Base-by-base conservation (phyloP, 768 basidiomycete genomes). In the Tylopilus intermedius region DNA sequence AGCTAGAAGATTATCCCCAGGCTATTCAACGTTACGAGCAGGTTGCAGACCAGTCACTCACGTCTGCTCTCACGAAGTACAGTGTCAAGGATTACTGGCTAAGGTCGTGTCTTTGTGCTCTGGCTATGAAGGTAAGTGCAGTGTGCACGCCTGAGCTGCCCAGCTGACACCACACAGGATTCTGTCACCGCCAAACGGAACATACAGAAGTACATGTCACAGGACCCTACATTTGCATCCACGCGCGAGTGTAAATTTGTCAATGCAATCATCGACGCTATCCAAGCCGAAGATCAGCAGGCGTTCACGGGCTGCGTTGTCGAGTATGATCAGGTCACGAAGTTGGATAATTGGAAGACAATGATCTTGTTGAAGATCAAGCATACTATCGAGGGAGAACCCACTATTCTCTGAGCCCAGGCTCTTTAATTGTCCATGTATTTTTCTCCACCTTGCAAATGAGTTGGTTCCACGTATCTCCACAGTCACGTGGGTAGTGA, bases 31-130 rank as follows among this genome's bases (percentile, higher is more conserved):
- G 85, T 54, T 99, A 95, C 61, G 90, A 94, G 63, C 83, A 86
- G 64, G 94, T 98, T 42, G 95, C 93, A 5, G 78, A 86, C 57
- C 84, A 88, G 65, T 90, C 88, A 8, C 76, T 97, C 40, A 72
- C 72, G 0, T 91, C 89, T 18, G 75, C 86, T 8, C 72, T 98
- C 61, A 98, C 96, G n/a, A 94, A 93, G 70, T 99, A 97, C 74
- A 93, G 89, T 56, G 96, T 97, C 61, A 97, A 98, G 73, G 96
- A 98, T 60, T 95, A 95, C 64, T 98, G 94, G 92, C 76, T 98
- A 33, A 79, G 84, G 61, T 80, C 93, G 3, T 82, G 82, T 32
- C 74, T 99, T 21, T 98, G 96, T 67, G 88, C 88, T 14, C 75
- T 97, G 50, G 95, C 94, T 7, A 84, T 87, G 78, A 78, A 77